Evolutionary conservation across 2,329 filamentous ascomycete genomes (phyloP), one percentile per base, ranked within the genome.

Genomic region (Sporothrix pallida): DNA sequence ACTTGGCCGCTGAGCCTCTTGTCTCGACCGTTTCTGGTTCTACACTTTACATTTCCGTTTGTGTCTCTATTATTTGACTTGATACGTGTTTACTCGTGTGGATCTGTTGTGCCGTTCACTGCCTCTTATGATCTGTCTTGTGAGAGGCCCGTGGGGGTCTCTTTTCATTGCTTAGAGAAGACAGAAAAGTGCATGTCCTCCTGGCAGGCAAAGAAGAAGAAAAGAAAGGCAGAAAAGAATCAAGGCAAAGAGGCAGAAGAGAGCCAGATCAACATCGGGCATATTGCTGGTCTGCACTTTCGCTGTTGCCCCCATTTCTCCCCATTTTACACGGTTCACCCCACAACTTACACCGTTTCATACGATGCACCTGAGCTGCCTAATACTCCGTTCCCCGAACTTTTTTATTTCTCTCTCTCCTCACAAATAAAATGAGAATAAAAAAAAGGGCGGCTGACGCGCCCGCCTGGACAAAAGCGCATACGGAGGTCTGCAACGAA

Each of bases 21-120:
- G 65, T 68, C 65, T n/a, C 65, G 46, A 68, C 65, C 23, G 48
- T 20, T 31, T 52, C 65, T 52, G 20, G 65, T 31, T 31, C 46
- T 37, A 56, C 52, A 56, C 20, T 23, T 17, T 67, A 10, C 46
- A 52, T 13, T 26, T 46, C 12, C 7, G 20, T 12, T 7, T 26
- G 15, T 48, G 62, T n/a, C n/a, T 20, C 31, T 5, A 37, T 37
- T 37, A 37, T 65, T 42, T 48, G 62, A 15, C 60, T 20, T 67
- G 6, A 2, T 6, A 26, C n/a, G 15, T 37, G 7, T 63, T 8
- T 9, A 37, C 31, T 37, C 31, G 31, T 6, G 5, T 7, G 31
- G 31, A 10, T 58, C 54, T 37, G 23, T 52, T 58, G 17, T 46
- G 62, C 23, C 42, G n/a, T 37, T 65, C 42, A 26, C 42, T 65